Base-by-base conservation (phyloP, 2,329 filamentous ascomycete genomes). In the Nigrograna mackinnonii region DNA sequence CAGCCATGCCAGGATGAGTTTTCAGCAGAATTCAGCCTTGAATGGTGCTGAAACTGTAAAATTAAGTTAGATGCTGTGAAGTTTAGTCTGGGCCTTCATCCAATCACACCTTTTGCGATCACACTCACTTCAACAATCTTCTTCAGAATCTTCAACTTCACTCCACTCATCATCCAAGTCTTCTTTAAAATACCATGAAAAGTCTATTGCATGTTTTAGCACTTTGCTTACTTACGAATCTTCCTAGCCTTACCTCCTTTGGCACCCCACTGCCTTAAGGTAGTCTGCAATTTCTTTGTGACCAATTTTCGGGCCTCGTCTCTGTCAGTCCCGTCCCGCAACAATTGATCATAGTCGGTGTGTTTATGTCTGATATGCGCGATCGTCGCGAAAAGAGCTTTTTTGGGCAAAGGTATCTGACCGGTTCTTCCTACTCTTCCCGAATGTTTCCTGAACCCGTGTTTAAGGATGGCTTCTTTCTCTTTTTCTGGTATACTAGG, bases 311-410 rank as follows among this genome's bases (percentile, higher is more conserved):
- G 55, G 12, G 62, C 65, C 13, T 47, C 48, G 2, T 57, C 49
- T 32, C 43, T 55, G 2, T 22, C 35, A 36, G 43, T 16, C 5
- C 49, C 52, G 19, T 32, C 12, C 35, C 39, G 37, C 41, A 77
- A 45, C 31, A 75, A 47, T 24, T 38, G 32, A 12, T 80, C 75
- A 43, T 81, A 81, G 1, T 63, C 50, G 0, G 77, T 80, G 33
- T 77, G 68, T 3, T 42, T 48, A 50, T 80, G 78, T 5, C 78
- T 66, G 4, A 77, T 67, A 47, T 79, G 73, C 3, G 78, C 78
- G 17, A 69, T 58, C 11, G 79, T 75, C 2, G 75, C 78, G 18
- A 79, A 64, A 34, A 58, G 50, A 4, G 71, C 75, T 48, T 70
- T 77, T 12, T 66, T 54, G 5, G 61, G 56, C 24, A 76, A 34